Conservation (phyloP, 2,329 filamentous ascomycete genomes). For the Dactylellina cionopaga region DNA sequence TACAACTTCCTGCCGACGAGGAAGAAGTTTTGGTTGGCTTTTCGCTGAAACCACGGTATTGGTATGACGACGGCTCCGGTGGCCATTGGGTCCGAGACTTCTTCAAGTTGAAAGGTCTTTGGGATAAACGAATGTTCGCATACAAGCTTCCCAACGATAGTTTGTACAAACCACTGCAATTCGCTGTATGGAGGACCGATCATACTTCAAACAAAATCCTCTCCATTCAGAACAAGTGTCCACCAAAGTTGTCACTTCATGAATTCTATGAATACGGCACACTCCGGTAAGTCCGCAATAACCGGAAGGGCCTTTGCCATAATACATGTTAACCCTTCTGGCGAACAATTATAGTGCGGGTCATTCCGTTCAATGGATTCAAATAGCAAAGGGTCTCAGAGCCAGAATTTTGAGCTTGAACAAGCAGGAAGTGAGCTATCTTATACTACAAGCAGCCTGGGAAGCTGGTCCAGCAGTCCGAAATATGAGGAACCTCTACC, state of each 20-base stretch:
- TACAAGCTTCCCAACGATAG: constrained; percentile 60
- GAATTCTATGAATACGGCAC: constrained; percentile 68
- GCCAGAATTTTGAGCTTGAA: constrained; percentile 66
- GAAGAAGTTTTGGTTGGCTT: constrained; percentile 64
- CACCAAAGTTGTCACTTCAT: constrained; percentile 64
- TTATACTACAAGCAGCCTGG: constrained; percentile 66
- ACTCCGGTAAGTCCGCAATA: constrained; percentile 14
- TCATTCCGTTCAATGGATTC: constrained; percentile 66
- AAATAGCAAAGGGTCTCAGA: constrained; percentile 67
- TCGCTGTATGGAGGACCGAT: constrained; percentile 50
- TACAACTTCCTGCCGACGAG: constrained; percentile 57
- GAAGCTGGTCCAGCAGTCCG: constrained; percentile 62
- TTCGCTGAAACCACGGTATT: constrained; percentile 62
- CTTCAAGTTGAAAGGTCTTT: constrained; percentile 44
- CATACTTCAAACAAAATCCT: constrained; percentile 67
- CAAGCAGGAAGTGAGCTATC: constrained; percentile 63
- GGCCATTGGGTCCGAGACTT: constrained; percentile 55
- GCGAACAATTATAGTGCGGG: too few species aligned
- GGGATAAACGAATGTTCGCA: constrained; percentile 59
- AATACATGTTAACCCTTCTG: background rate
- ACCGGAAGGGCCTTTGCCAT: background rate
- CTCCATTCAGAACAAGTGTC: constrained; percentile 65
- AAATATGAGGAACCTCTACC: constrained; percentile 12
- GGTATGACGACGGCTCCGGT: constrained; percentile 54
- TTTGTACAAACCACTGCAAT: constrained; percentile 57